Conservation (phyloP, 2,329 filamentous ascomycete genomes). For the Rhexocercosporidium sp. region DNA sequence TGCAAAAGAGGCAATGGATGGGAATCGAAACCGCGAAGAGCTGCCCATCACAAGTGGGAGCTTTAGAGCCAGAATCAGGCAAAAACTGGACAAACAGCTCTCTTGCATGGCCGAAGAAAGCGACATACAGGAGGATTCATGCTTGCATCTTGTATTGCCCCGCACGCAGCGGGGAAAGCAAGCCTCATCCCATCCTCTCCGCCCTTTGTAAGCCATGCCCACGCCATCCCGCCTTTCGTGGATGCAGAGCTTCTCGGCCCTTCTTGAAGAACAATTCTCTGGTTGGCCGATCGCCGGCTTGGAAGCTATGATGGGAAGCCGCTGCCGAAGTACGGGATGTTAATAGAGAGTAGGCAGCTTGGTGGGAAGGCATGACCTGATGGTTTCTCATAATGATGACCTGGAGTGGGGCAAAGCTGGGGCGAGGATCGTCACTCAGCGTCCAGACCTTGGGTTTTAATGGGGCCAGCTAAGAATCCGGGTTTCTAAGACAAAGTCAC, state of each 20-base stretch:
- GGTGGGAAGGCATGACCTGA: not conserved
- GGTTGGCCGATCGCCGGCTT: not conserved
- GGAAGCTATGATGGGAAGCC: not conserved
- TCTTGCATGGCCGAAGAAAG: not conserved
- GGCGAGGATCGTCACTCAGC: not conserved
- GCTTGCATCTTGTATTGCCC: not conserved
- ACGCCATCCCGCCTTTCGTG: not conserved
- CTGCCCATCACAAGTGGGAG: not conserved
- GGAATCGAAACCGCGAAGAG: no score
- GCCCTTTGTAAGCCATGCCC: not conserved
- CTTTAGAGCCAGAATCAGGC: no score
- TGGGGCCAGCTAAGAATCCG: not conserved
- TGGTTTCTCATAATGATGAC: not conserved
- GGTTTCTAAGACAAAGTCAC: not conserved
- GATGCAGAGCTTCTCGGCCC: conserved; percentile 6
- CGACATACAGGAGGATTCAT: not conserved
- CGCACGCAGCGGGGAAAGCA: conserved; percentile 9
- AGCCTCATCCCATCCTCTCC: not conserved
- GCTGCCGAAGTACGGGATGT: not conserved
- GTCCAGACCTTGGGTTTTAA: not conserved
- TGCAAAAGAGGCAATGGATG: not conserved
- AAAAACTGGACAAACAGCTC: no score
- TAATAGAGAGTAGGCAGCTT: not conserved
- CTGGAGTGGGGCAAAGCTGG: not conserved
- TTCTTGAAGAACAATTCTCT: not conserved